Evolutionary conservation across 352 stramenopile species (phyloP).

Genomic region (Pythium plurisporium): DNA sequence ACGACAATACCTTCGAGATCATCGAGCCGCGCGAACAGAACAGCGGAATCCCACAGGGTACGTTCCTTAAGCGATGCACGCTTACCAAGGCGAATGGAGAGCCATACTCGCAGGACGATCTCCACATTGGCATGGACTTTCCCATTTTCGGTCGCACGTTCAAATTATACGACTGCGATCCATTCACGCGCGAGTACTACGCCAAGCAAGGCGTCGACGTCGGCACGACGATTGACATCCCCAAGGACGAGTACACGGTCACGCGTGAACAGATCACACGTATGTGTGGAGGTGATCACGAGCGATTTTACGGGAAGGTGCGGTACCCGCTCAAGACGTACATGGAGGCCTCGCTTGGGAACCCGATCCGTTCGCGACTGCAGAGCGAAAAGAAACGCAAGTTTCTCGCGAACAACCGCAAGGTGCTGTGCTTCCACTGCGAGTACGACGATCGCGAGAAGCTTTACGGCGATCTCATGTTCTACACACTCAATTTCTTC

Average conservation of each 20-base stretch:
- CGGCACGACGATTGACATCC: constrained; percentile 46
- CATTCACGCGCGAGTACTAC: constrained; percentile 72
- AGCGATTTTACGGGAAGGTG: constrained; percentile 71
- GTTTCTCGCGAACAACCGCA: constrained; percentile 85
- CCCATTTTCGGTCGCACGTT: constrained; percentile 72
- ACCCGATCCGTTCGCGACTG: constrained; percentile 54
- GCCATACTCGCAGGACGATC: constrained; percentile 44
- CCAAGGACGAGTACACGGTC: constrained; percentile 79
- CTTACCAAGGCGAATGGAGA: constrained; percentile 52
- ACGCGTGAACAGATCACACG: constrained; percentile 75
- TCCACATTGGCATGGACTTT: constrained; percentile 68
- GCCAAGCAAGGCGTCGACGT: constrained; percentile 37
- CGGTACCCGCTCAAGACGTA: constrained; percentile 79
- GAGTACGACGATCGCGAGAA: constrained; percentile 80
- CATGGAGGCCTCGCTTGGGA: constrained; percentile 81
- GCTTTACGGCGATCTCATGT: constrained; percentile 77
- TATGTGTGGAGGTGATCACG: constrained; percentile 62
- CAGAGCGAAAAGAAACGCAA: constrained; percentile 81
- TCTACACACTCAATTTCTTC: constrained; percentile 83
- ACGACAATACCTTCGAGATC: constrained; percentile 88
- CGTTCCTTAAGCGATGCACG: constrained; percentile 78
- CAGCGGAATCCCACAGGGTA: constrained; percentile 84
- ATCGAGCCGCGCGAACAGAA: constrained; percentile 78
- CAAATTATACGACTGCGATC: constrained; percentile 72
- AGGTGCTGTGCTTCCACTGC: constrained; percentile 82